Evolutionary conservation across 169 alveolate genomes (phyloP).

Genomic region (Babesia ovis): DNA sequence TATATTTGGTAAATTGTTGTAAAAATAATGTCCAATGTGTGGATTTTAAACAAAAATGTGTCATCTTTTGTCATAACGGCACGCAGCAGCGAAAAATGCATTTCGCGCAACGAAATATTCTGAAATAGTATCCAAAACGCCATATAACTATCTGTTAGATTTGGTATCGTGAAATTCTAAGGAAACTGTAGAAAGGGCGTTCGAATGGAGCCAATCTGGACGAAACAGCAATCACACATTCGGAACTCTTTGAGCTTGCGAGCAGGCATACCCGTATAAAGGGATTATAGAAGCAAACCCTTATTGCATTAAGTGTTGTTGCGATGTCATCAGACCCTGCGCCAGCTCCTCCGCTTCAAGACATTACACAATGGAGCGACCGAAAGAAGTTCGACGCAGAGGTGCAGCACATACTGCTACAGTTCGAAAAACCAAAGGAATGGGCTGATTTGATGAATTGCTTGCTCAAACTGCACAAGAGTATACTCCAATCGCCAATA

Average conservation of each 20-base stretch:
- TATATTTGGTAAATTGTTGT: background rate
- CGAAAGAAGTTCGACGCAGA: conserved; percentile 57
- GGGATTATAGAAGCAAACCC: no score
- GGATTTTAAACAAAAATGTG: background rate
- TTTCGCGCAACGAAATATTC: no score
- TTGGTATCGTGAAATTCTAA: background rate
- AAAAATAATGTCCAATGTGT: background rate
- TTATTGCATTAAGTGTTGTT: background rate
- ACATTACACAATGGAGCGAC: conserved; percentile 46
- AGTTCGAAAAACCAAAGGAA: conserved; percentile 88
- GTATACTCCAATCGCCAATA: conserved; percentile 74
- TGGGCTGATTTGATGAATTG: conserved; percentile 92
- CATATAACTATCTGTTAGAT: no score
- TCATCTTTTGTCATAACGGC: background rate
- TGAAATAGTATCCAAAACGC: background rate
- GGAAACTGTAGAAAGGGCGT: background rate
- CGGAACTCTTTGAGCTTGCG: background rate
- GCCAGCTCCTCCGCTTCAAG: conserved; percentile 2
- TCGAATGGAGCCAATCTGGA: conserved; percentile 2
- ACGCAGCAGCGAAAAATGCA: background rate
- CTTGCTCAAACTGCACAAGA: conserved; percentile 80
- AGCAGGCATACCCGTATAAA: no score
- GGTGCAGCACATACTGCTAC: conserved; percentile 45
- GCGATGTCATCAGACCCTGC: conserved; percentile 17
- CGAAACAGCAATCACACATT: background rate